Evolutionary conservation across 257 asterid genomes (phyloP).

Genomic region (Knoxia roxburghii): DNA sequence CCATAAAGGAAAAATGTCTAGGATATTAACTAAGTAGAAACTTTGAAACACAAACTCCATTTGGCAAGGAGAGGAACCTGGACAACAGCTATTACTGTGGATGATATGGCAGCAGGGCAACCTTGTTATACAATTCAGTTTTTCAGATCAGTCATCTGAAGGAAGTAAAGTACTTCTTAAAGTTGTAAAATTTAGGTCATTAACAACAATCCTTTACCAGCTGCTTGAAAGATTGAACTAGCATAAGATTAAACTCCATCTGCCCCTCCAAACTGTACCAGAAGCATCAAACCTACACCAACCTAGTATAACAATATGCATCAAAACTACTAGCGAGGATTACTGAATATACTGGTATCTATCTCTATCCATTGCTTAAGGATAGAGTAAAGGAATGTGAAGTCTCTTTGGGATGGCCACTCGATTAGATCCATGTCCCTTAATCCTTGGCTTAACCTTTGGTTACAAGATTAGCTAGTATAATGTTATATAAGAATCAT

Average conservation of each 20-base stretch:
- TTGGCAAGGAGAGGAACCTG: conserved; percentile 23
- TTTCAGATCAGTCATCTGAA: conserved; percentile 3
- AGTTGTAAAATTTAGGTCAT: not conserved
- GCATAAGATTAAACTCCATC: conserved; percentile 29
- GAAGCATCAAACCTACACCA: conserved; percentile 29
- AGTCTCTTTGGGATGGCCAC: no score
- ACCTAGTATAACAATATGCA: conserved; percentile 18
- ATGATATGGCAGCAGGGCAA: conserved; percentile 21
- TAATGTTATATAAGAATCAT: no score
- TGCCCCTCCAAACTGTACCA: conserved; percentile 34
- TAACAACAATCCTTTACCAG: conserved; percentile 21
- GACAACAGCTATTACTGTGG: conserved; percentile 26
- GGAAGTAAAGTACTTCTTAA: not conserved
- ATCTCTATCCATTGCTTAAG: no score
- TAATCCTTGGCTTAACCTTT: no score
- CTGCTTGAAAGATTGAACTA: conserved; percentile 28
- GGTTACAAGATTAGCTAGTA: no score
- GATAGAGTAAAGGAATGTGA: no score
- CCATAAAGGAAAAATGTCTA: not conserved
- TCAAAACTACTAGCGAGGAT: no score
- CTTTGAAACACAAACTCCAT: not conserved
- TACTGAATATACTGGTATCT: no score
- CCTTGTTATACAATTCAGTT: conserved; percentile 13
- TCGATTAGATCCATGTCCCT: no score
- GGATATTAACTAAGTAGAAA: not conserved